A percentile compares a stretch with the other conserved stretches of the same genome.
Evolutionary conservation across 1,284 basidiomycete species (phyloP).

Genomic region (Cryptococcus sp.): DNA sequence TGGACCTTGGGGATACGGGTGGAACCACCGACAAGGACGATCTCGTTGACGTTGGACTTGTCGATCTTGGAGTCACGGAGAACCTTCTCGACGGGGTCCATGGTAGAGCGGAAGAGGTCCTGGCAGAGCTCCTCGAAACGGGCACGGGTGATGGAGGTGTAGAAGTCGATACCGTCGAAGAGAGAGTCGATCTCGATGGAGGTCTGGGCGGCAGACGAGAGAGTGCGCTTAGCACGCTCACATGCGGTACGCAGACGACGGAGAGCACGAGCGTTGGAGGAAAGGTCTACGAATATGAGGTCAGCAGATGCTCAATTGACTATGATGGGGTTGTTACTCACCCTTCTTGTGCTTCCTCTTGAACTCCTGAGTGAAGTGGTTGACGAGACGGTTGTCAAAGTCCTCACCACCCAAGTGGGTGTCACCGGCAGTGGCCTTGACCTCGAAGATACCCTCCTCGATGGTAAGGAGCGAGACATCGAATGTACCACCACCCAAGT

Average conservation of each 20-base stretch:
- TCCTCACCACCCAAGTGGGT: constrained; percentile 99
- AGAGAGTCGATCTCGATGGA: constrained; percentile 99
- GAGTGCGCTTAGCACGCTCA: constrained; percentile 98
- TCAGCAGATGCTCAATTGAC: constrained; percentile 28
- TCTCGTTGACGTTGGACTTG: constrained; percentile 82
- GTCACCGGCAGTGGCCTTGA: constrained; percentile 86
- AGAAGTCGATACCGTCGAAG: constrained; percentile 88
- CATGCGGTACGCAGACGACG: constrained; percentile 94
- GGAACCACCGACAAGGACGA: constrained; percentile 98
- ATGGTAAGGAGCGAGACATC: constrained; percentile 68
- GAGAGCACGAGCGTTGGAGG: constrained; percentile 91
- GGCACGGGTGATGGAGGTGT: constrained; percentile 94
- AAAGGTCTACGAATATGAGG: constrained; percentile 74
- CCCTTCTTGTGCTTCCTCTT: constrained; percentile 79
- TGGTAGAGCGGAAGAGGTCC: constrained; percentile 88
- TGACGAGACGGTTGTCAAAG: constrained; percentile 96
- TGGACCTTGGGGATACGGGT: constrained; percentile 99
- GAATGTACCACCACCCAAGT: constrained; percentile 90
- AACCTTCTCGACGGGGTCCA: constrained; percentile 98
- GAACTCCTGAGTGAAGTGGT: constrained; percentile 72
- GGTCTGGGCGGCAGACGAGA: constrained; percentile 97
- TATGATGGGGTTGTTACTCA: constrained; percentile 55
- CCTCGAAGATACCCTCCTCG: constrained; percentile 65
- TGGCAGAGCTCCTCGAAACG: constrained; percentile 99
- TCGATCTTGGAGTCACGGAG: constrained; percentile 96